Conservation (phyloP, 176 grass and related monocot species). For the Triticum dicoccoides region DNA sequence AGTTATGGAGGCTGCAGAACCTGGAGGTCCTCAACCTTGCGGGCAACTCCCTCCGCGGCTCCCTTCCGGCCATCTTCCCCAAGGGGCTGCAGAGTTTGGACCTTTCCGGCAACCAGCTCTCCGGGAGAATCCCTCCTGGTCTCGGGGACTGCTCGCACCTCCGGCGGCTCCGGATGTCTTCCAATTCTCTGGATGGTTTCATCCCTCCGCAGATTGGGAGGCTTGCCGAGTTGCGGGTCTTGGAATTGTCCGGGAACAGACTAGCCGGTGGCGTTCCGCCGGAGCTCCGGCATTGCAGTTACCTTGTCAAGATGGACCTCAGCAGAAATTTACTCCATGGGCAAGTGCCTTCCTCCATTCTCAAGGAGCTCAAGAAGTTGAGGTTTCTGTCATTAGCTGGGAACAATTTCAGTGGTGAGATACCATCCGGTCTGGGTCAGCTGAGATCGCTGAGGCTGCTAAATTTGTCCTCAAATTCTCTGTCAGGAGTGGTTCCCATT, state of each 20-base stretch:
- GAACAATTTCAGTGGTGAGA: conserved; percentile 62
- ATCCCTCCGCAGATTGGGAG: conserved; percentile 64
- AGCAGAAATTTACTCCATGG: conserved; percentile 52
- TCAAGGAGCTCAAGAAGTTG: conserved; percentile 49
- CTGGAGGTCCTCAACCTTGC: conserved; percentile 67
- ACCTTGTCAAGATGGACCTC: conserved; percentile 55
- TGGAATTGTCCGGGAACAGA: conserved; percentile 72
- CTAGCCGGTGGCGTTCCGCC: conserved; percentile 55
- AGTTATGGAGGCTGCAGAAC: conserved; percentile 53
- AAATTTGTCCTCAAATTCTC: conserved; percentile 71
- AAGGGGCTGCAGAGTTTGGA: conserved; percentile 56
- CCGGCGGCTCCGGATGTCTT: conserved; percentile 49
- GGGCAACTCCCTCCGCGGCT: conserved; percentile 58
- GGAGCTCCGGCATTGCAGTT: conserved; percentile 53
- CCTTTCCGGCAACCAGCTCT: conserved; percentile 70
- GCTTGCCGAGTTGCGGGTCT: conserved; percentile 48
- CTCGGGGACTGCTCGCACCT: conserved; percentile 48
- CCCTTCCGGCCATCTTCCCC: conserved; percentile 57
- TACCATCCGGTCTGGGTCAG: conserved; percentile 51
- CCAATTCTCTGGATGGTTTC: conserved; percentile 55
- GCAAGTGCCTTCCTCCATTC: conserved; percentile 38
- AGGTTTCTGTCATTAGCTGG: conserved; percentile 62
- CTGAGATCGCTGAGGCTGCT: conserved; percentile 51
- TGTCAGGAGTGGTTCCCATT: conserved; percentile 56
- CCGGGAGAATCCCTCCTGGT: conserved; percentile 47